A percentile compares a stretch with the other conserved stretches of the same genome.
Conservation (phyloP, 768 basidiomycete species). For the Pleurotus ostreatus region DNA sequence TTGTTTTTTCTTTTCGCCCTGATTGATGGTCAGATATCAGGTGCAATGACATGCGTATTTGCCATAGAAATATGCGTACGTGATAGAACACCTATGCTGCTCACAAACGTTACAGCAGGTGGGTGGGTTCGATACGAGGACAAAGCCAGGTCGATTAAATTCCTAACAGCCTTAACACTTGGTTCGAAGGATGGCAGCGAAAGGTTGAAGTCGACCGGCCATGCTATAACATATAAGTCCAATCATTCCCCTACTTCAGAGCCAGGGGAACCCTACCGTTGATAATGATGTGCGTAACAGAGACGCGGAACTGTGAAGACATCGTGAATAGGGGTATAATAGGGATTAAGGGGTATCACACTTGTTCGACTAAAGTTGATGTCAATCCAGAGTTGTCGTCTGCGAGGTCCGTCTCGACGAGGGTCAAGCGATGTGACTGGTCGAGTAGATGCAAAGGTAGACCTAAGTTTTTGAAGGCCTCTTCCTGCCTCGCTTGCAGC, state of each 20-base stretch:
- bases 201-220: slow-evolving; percentile 47
- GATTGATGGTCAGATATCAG: slow-evolving; percentile 8
- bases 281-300: slow-evolving; percentile 24
- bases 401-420: background rate
- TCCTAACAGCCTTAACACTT: slow-evolving; percentile 34
- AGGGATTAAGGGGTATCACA: slow-evolving; percentile 1
- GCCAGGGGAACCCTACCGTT: slow-evolving; percentile 19
- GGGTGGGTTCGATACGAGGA: slow-evolving; percentile 20
- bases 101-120: slow-evolving; percentile 34
- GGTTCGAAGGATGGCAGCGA: slow-evolving; percentile 39
- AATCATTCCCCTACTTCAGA: too few species aligned
- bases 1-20: background rate
- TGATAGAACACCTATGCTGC: slow-evolving; percentile 24
- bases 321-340: background rate
- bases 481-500: background rate
- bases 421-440: background rate
- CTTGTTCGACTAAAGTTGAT: slow-evolving; percentile 14
- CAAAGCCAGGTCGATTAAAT: slow-evolving; percentile 36
- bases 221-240: slow-evolving; percentile 20
- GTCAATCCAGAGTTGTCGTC: slow-evolving; percentile 2
- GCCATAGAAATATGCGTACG: slow-evolving; percentile 17
- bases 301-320: background rate
- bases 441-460: background rate
- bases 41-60: slow-evolving; percentile 12
- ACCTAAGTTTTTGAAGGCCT: background rate